Percentiles rank a stretch among this genome's conserved stretches.
These are phyloP conservation scores for Geoglossum glabrum DNA, from an alignment of 495 filamentous ascomycete genomes.

Conservation along the genomic window DNA sequence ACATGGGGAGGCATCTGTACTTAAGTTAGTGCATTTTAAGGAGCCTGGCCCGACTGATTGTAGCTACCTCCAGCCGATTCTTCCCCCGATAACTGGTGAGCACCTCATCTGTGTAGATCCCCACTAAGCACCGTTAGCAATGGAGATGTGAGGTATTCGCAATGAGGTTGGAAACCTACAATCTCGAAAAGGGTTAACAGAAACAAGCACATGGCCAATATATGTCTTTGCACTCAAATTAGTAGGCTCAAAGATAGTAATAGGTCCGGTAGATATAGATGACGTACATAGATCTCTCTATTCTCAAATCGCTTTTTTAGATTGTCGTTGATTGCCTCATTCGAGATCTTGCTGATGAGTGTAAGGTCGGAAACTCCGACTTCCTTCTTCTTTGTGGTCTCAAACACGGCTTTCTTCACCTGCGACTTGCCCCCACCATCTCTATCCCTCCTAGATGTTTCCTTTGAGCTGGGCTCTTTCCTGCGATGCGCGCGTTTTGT, in stretches of 20 bases:
- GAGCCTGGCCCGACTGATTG: neutral
- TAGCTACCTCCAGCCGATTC: constrained; percentile 68
- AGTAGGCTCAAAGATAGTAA: neutral
- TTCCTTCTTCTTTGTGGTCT: constrained; percentile 95
- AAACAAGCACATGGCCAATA: constrained; percentile 98
- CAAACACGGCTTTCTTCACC: constrained; percentile 88
- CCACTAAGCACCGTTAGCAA: constrained; percentile 33
- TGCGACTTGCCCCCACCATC: constrained; percentile 35
- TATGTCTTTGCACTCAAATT: constrained; percentile 44
- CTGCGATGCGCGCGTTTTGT: constrained; percentile 38
- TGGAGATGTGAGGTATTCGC: neutral
- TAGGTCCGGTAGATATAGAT: neutral
- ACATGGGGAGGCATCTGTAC: constrained; percentile 67
- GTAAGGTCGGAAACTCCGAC: constrained; percentile 97
- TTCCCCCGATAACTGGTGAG: constrained; percentile 84
- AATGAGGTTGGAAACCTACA: constrained; percentile 26
- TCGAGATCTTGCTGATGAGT: constrained; percentile 91
- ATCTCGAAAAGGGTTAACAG: constrained; percentile 96
- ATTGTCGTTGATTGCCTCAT: constrained; percentile 98
- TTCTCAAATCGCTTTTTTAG: constrained; percentile 92
- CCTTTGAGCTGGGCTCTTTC: constrained; percentile 33
- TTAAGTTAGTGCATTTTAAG: neutral
- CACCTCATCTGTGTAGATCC: constrained; percentile 90
- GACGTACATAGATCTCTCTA: constrained; percentile 79
- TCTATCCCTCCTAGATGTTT: constrained; percentile 4